These are phyloP conservation scores for Fusarium devonianum DNA, from an alignment of 2,329 filamentous ascomycete genomes.

Conservation along the genomic window DNA sequence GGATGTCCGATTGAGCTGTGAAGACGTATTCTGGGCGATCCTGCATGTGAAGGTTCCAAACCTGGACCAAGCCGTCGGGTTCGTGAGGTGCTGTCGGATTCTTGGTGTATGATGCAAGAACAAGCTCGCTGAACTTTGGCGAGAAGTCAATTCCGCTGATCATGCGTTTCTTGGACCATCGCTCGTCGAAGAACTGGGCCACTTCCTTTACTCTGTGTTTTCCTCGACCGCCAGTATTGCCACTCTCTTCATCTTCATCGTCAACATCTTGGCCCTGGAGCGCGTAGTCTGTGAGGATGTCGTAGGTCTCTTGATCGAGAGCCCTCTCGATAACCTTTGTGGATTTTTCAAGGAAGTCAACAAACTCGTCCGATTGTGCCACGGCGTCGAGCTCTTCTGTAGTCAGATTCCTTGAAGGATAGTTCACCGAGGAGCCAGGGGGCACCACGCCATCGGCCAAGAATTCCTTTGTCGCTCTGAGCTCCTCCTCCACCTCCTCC, in stretches of 20 bases:
- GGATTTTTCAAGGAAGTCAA: slow-evolving; percentile 93
- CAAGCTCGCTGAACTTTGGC: slow-evolving; percentile 89
- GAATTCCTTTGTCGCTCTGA: slow-evolving; percentile 74
- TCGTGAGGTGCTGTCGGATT: slow-evolving; percentile 95
- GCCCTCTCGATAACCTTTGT: slow-evolving; percentile 97
- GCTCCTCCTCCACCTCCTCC: slow-evolving; percentile 90
- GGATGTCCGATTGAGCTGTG: slow-evolving; percentile 92
- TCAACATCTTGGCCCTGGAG: slow-evolving; percentile 77
- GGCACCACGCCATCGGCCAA: slow-evolving; percentile 54
- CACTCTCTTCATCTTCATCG: slow-evolving; percentile 81
- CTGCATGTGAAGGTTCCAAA: slow-evolving; percentile 97
- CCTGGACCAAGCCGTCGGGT: slow-evolving; percentile 89
- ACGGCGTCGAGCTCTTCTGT: slow-evolving; percentile 89
- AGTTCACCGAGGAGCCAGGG: slow-evolving; percentile 57
- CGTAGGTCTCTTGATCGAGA: slow-evolving; percentile 88
- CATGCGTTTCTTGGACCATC: slow-evolving; percentile 98
- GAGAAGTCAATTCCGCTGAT: slow-evolving; percentile 96
- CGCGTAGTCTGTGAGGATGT: slow-evolving; percentile 94
- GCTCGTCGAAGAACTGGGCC: slow-evolving; percentile 90
- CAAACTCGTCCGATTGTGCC: slow-evolving; percentile 89
- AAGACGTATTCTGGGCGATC: slow-evolving; percentile 96
- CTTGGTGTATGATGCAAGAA: slow-evolving; percentile 96
- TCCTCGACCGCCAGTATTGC: slow-evolving; percentile 73
- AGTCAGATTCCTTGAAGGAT: slow-evolving; percentile 80
- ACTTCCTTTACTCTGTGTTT: slow-evolving; percentile 83